phyloP scores from a whole-genome alignment of 2,329 filamentous ascomycete species.

The Nemania sp. region DNA sequence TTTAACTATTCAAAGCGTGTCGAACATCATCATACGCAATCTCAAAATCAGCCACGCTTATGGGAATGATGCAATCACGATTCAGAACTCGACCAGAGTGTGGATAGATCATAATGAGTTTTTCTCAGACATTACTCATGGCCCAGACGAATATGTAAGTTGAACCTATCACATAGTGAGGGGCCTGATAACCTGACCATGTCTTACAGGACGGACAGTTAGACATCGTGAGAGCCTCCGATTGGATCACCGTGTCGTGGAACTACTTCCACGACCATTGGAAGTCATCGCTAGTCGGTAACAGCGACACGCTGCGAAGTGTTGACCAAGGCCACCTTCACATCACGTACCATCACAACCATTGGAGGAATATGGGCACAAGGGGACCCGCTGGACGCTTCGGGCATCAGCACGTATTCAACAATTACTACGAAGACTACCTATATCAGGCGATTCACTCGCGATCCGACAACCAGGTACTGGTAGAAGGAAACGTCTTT shows the following conservation, averaged over 20 bases:
- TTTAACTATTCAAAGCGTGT: conserved; percentile 9
- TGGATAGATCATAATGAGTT: conserved; percentile 25
- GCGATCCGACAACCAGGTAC: conserved; percentile 53
- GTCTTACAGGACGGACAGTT: conserved; percentile 18
- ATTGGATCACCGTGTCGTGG: conserved; percentile 25
- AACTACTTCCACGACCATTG: conserved; percentile 25
- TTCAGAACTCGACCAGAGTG: conserved; percentile 18
- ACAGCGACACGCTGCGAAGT: conserved; percentile 33
- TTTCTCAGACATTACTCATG: conserved; percentile 18
- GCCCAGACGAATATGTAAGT: conserved; percentile 21
- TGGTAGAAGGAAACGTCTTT: conserved; percentile 56
- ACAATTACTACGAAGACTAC: conserved; percentile 54
- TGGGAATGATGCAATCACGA: conserved; percentile 14
- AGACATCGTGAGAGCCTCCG: conserved; percentile 20
- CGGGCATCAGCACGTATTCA: conserved; percentile 55
- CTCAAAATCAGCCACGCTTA: conserved; percentile 17
- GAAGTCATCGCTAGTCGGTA: conserved; percentile 52
- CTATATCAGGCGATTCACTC: conserved; percentile 54
- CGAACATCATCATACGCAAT: conserved; percentile 18
- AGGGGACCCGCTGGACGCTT: conserved; percentile 54
- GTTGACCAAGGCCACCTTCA: conserved; percentile 50
- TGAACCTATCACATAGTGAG: background rate
- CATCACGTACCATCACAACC: conserved; percentile 56
- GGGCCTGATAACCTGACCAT: background rate
- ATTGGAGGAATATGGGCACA: conserved; percentile 52